Evolutionary conservation across 805 yeast species (phyloP).

Genomic region (Millerago galiae): DNA sequence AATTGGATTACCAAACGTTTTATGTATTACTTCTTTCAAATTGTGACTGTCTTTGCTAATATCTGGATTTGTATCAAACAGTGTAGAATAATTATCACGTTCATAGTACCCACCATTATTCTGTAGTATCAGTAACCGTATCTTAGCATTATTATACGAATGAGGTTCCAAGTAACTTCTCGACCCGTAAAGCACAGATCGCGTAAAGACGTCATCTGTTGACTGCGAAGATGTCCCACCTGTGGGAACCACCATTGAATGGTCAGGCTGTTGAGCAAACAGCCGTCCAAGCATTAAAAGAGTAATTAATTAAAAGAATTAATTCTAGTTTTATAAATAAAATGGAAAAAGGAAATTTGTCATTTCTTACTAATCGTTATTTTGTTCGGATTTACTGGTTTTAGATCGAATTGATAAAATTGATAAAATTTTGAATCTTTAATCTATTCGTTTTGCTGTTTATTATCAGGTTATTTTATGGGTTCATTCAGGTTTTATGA

Average conservation of each 20-base stretch:
- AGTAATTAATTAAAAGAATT: too few species aligned
- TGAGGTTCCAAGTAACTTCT: conserved; percentile 11
- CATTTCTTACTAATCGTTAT: neutral
- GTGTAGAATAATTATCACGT: conserved; percentile 28
- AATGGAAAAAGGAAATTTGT: too few species aligned
- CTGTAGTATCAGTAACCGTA: conserved; percentile 26
- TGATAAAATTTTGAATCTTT: neutral
- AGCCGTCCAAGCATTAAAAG: conserved; percentile 8
- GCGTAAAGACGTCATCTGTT: conserved; percentile 22
- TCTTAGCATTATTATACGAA: neutral
- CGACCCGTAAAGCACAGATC: conserved; percentile 23
- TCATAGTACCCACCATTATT: conserved; percentile 32
- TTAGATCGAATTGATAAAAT: conserved; percentile 2
- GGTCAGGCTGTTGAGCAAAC: conserved; percentile 7
- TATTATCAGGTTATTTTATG: neutral
- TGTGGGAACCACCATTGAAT: neutral
- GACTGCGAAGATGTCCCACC: neutral
- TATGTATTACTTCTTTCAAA: conserved; percentile 25
- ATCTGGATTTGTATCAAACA: conserved; percentile 24
- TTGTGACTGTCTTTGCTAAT: conserved; percentile 10
- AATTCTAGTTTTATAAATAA: too few species aligned
- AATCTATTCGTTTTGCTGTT: too few species aligned
- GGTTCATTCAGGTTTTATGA: conserved; percentile 13
- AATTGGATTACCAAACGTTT: conserved; percentile 35
- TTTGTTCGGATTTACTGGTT: neutral